Evolutionary conservation across 129 eudicot genomes (phyloP), one percentile per base, ranked within the genome.

Genomic region (Pseudognaphalium luteoalbum): DNA sequence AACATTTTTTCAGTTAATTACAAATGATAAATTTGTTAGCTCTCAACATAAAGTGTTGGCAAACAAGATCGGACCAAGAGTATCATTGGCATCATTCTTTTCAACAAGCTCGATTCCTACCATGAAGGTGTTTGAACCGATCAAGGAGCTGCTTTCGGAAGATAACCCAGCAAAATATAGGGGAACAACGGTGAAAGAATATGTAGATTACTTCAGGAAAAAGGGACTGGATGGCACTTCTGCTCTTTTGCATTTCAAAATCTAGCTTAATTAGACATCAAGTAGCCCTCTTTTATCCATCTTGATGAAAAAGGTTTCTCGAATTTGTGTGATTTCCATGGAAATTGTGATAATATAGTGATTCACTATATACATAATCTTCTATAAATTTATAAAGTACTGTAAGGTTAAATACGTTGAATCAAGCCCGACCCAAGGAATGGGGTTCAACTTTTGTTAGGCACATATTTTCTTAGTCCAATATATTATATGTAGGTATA

Each of bases 1-100:
- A 15, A 9, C 15, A 5, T 41, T 60, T 62, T 51, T 81, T 32
- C 82, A 88, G 96, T 72, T 90, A 17, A 63, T 86, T 74, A 76
- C 91, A 20, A 90, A 90, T 21, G 91, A 86, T 73, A 83, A 72
- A 82, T 84, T 85, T 72, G 87, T 79, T 37, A 90, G 92, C 50
- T 71, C 83, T 30, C 81, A 82, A 12, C 96, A 87, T 60, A 85
- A 86, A 70, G 92, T 84, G 39, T 16, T 87, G 71, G 85, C 92
- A 0, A 90, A 82, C 68, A 67, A 63, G 15, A 76, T 58, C 32
- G 88, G 91, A 29, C 89, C 91, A 11, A 87, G 93, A 75, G 75
- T 86, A 19, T 87, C 91, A 1, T 81, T 86, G 35, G 93, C 91
- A 4, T 66, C 76, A 5, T 90, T 87, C 84, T 70, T 87, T 63